A percentile compares a stretch with the other conserved stretches of the same genome.
Evolutionary conservation across 306 rosid genomes (phyloP).

Genomic region (Casuarina equisetifolia): DNA sequence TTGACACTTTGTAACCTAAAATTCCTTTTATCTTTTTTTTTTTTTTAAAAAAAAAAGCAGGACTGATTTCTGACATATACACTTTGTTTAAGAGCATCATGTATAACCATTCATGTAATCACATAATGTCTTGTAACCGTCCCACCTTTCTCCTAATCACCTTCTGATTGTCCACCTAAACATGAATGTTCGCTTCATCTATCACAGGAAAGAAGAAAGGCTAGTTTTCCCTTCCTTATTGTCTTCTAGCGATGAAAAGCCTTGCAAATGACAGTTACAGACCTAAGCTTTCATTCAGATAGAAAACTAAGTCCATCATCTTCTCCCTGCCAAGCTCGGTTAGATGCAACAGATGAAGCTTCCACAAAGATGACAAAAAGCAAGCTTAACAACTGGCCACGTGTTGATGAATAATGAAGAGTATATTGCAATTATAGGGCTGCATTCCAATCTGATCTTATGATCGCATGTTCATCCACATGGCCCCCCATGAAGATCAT

Average conservation of each 20-base stretch:
- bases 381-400: conserved; percentile 24
- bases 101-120: neutral
- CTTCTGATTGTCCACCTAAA: neutral
- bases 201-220: neutral
- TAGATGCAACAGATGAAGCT: conserved; percentile 35
- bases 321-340: conserved; percentile 9
- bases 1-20: too few species aligned
- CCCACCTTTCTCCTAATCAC: neutral
- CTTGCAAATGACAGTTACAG: conserved; percentile 15
- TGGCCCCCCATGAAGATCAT: conserved; percentile 41
- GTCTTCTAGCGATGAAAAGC: conserved; percentile 1
- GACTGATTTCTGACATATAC: neutral
- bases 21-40: too few species aligned
- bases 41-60: too few species aligned
- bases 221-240: neutral
- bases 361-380: conserved; percentile 21
- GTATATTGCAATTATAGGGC: conserved; percentile 37
- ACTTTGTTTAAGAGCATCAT: neutral
- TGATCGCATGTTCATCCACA: conserved; percentile 41
- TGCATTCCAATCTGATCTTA: conserved; percentile 24
- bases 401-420: conserved; percentile 33
- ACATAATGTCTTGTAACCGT: neutral
- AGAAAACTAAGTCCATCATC: neutral
- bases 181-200: neutral
- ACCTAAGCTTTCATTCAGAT: conserved; percentile 15